Evolutionary conservation across 1,284 basidiomycete genomes (phyloP), one percentile per base, ranked within the genome.

Genomic region (Melampsora abietis-canadensis): DNA sequence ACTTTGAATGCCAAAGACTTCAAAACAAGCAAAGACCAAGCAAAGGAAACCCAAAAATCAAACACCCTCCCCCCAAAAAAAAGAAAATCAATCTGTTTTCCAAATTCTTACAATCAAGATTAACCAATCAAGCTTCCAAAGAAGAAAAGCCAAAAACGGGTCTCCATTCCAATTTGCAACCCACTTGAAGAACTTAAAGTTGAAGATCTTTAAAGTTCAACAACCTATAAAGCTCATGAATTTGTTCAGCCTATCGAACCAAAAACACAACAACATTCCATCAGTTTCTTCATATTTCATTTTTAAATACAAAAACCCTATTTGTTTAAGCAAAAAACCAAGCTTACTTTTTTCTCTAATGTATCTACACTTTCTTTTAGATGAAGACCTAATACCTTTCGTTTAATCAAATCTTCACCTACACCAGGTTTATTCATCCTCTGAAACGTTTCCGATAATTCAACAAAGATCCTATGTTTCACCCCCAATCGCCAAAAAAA

Each of bases 381-480:
- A 66, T 75, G 72, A 24, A 59, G 37, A 48, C 64, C 64, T 59
- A 75, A 54, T 4, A 64, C 64, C 46, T 75, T 75, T 46, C 72
- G 15, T 48, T 67, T 66, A 30, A 40, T 59, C 15, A 62, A 30
- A 47, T 75, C 51, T 57, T 57, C 51, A 21, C 27, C 27, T 10
- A 59, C 59, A 2, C 63, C 37, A 62, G 72, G 63, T 24, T 63
- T 57, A 30, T 73, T 59, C 65, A 75, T 66, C 27, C 47, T 51
- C 19, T 46, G 12, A 47, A 62, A 75, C 48, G 51, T 66, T 17
- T 75, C 72, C 24, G 72, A 75, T 19, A 75, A 62, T 37, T 75
- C 72, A 6, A 67, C 31, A 51, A 75, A 75, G 6, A 75, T 66
- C 46, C 72, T 75, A n/a, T n/a, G n/a, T n/a, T n/a, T n/a, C n/a